Base-by-base conservation (phyloP, 139 green algal species). In the Coelastrella sp. region DNA sequence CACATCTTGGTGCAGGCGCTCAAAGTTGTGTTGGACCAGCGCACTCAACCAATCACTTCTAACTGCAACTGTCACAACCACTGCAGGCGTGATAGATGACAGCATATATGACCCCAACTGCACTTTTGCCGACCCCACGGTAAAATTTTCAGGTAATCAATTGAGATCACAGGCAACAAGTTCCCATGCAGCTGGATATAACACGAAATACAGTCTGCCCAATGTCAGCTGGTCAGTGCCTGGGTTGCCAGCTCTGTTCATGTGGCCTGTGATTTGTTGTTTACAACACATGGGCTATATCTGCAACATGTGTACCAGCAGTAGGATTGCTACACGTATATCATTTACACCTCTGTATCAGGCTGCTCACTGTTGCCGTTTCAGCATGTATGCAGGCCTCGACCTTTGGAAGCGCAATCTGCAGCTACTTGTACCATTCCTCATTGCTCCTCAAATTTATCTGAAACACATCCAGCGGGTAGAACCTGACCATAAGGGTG, bases 371-470 rank as follows among this genome's bases (percentile, higher is more conserved):
- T 72, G 3, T 72, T 17, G 24, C 24, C 57, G 7, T 59, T 14
- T 80, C 8, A 80, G 35, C 35, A 49, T 49, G 35, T 49, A 49
- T 5, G 80, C 90, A 92, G 94, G 94, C 49, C 72, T 91, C 24
- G 84, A 95, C 35, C 89, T 91, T 9, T 96, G 93, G 90, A 94
- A 93, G 58, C 83, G 91, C 56, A 96, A 96, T 70, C 65, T 96
- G 35, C 59, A 72, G 78, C 90, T 95, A 85, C 90, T 95, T 73
- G 89, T 93, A n/a, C 93, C 93, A 8, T 95, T 93, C 70, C 70
- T 96, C 0, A 20, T 89, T 3, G 10, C 92, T 6, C 90, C 93
- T 4, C 0, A 19, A 10, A 94, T 95, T n/a, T 8, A 83, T 57
- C 80, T 95, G 24, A 24, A 70, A 10, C 61, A 73, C 22, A 75